Base-by-base conservation (phyloP, 2,329 filamentous ascomycete species). In the Beauveria sp. region DNA sequence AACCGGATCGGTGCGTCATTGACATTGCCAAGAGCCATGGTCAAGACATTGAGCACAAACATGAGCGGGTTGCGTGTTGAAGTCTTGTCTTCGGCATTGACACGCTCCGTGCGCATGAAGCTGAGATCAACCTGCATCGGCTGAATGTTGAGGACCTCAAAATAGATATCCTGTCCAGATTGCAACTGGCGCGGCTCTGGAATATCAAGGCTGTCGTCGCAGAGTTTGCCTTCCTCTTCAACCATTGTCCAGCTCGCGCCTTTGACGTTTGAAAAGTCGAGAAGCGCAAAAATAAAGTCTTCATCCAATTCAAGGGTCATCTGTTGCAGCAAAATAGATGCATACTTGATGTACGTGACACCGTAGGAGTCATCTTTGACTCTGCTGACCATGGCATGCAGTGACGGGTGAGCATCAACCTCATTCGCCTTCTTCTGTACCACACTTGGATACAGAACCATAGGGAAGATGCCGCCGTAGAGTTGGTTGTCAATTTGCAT, bases 341-440 rank as follows among this genome's bases (percentile, higher is more conserved):
- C 93, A 74, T 99, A 99, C 74, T 99, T 99, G 82, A 99, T 93
- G 75, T 99, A 99, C 10, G 97, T 79, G 24, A 99, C 95, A 69
- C 95, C 95, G 71, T 98, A 99, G 1, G 93, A 96, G 70, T 99
- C 93, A 70, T 99, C 95, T 78, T 99, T 99, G 73, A 99, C 93
- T 34, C 92, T 85, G 12, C 93, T 97, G 60, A 97, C 82, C 81
- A 93, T 93, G 16, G 88, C 87, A 69, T 97, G 93, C 71, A 99
- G 85, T 60, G 96, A 98, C 0, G 95, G 95, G 75, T 98, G 95
- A 1, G 93, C 89, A 66, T 98, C 95, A 72, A 96, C 95, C 74
- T 99, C 95, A 70, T 95, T 93, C 42, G 91, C 92, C 66, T 92
- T 95, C 81, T 98, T 98, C 0, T 95, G 93, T 18, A 99, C 95